Evolutionary conservation across 2,329 filamentous ascomycete genomes (phyloP).

Genomic region (Clonostachys rhizophaga): DNA sequence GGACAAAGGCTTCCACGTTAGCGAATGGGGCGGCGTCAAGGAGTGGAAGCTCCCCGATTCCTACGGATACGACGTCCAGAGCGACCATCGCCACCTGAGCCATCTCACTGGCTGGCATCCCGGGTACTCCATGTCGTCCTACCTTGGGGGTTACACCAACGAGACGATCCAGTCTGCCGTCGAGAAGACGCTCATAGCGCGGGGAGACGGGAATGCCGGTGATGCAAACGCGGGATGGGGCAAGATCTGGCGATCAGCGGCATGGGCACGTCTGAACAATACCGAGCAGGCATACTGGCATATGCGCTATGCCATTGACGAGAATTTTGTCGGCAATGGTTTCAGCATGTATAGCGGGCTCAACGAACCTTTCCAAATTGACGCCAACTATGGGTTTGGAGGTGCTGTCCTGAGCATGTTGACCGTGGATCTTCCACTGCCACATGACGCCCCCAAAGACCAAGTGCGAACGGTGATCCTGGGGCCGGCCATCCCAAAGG

Average conservation of each 20-base stretch:
- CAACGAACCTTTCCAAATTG: constrained; percentile 49
- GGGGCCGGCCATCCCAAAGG: constrained; percentile 39
- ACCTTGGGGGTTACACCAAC: constrained; percentile 27
- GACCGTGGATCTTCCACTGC: constrained; percentile 38
- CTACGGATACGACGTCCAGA: constrained; percentile 14
- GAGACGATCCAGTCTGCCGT: constrained; percentile 39
- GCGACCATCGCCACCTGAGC: constrained; percentile 36
- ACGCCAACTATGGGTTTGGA: constrained; percentile 50
- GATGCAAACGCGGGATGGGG: constrained; percentile 53
- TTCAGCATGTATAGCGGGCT: constrained; percentile 44
- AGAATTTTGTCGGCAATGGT: constrained; percentile 44
- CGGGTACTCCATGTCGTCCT: constrained; percentile 40
- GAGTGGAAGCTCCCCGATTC: constrained; percentile 27
- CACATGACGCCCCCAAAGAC: constrained; percentile 7
- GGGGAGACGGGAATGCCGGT: constrained; percentile 35
- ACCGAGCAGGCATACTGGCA: constrained; percentile 41
- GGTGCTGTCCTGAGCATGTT: constrained; percentile 47
- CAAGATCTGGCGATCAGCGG: constrained; percentile 52
- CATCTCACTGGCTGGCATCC: constrained; percentile 53
- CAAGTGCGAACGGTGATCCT: constrained; percentile 29
- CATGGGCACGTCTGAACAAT: constrained; percentile 50
- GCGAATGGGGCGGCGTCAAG: constrained; percentile 20
- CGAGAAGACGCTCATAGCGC: constrained; percentile 33
- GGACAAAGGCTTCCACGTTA: constrained; percentile 21
- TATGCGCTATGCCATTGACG: constrained; percentile 38